Percentiles rank a stretch among this genome's conserved stretches.
These are phyloP conservation scores for Raddia distichophylla DNA, from an alignment of 176 grass and related monocot species.

Conservation along the genomic window DNA sequence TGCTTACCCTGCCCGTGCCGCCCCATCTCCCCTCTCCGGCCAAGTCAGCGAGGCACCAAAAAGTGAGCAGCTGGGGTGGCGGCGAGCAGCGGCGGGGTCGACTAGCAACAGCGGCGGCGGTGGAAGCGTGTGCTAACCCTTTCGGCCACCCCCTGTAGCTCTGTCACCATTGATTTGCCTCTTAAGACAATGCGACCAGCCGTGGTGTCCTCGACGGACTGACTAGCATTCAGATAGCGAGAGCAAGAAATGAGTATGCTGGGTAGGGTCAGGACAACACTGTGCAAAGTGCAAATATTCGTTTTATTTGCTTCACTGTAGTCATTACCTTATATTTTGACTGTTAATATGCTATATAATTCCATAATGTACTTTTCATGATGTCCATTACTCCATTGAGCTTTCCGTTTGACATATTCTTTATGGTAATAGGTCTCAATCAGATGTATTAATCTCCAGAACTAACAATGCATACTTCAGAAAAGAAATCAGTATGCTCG, in stretches of 20 bases:
- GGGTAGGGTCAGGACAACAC: constrained; percentile 1
- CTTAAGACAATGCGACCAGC: too few species aligned
- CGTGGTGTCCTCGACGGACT: too few species aligned
- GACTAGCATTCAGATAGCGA: not conserved
- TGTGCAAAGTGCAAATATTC: not conserved
- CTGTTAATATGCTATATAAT: not conserved
- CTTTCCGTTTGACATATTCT: constrained; percentile 29
- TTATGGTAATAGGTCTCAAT: constrained; percentile 32
- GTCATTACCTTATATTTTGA: constrained; percentile 16
- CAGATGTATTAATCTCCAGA: constrained; percentile 4
- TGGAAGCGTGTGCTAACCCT: too few species aligned
- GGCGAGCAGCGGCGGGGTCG: too few species aligned
- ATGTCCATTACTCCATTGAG: constrained; percentile 9
- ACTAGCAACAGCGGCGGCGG: too few species aligned
- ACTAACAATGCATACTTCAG: constrained; percentile 52
- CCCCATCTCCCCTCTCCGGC: not conserved
- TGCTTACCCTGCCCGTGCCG: not conserved
- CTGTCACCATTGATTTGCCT: too few species aligned
- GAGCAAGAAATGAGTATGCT: not conserved
- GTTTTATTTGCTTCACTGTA: not conserved
- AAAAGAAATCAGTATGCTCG: constrained; percentile 57
- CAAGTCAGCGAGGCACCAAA: not conserved
- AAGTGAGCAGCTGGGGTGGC: too few species aligned
- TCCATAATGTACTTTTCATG: not conserved
- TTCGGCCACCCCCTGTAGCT: too few species aligned